phyloP scores from a whole-genome alignment of 2,329 filamentous ascomycete species.

The Aspergillus flavus region DNA sequence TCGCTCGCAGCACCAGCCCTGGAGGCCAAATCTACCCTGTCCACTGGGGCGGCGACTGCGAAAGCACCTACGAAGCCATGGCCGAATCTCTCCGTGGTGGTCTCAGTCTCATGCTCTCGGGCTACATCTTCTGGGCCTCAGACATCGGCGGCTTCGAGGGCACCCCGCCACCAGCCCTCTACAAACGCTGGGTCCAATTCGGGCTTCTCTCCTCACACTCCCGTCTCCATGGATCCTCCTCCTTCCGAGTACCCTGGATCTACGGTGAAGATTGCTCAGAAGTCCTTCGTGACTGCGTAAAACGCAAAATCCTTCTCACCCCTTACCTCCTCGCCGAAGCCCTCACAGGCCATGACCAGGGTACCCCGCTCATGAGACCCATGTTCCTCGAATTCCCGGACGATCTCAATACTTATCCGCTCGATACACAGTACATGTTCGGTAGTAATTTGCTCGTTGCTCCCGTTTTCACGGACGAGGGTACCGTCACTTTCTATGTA shows the following conservation, averaged over 20 bases:
- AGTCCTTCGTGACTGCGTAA: slow-evolving; percentile 58
- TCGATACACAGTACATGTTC: slow-evolving; percentile 76
- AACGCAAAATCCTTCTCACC: slow-evolving; percentile 59
- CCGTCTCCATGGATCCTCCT: slow-evolving; percentile 68
- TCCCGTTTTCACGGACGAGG: slow-evolving; percentile 65
- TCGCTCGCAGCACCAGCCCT: slow-evolving; percentile 68
- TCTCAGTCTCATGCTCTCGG: slow-evolving; percentile 63
- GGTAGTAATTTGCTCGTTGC: slow-evolving; percentile 65
- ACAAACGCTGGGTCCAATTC: slow-evolving; percentile 79
- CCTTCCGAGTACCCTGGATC: slow-evolving; percentile 75
- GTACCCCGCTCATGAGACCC: slow-evolving; percentile 65
- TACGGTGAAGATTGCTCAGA: slow-evolving; percentile 66
- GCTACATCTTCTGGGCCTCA: slow-evolving; percentile 69
- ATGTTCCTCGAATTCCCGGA: slow-evolving; percentile 71
- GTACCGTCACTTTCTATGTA: slow-evolving; percentile 67
- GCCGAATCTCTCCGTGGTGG: slow-evolving; percentile 71
- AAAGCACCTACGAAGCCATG: slow-evolving; percentile 72
- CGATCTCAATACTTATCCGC: slow-evolving; percentile 67
- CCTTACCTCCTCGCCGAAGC: slow-evolving; percentile 61
- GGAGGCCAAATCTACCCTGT: slow-evolving; percentile 71
- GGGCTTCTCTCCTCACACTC: slow-evolving; percentile 71
- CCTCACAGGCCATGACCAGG: slow-evolving; percentile 52
- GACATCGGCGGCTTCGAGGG: slow-evolving; percentile 76
- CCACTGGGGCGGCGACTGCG: slow-evolving; percentile 75
- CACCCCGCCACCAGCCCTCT: slow-evolving; percentile 66